Percentiles rank a stretch among this genome's conserved stretches.
Conservation (phyloP, 768 basidiomycete genomes). For the Pleurotus pulmonarius region DNA sequence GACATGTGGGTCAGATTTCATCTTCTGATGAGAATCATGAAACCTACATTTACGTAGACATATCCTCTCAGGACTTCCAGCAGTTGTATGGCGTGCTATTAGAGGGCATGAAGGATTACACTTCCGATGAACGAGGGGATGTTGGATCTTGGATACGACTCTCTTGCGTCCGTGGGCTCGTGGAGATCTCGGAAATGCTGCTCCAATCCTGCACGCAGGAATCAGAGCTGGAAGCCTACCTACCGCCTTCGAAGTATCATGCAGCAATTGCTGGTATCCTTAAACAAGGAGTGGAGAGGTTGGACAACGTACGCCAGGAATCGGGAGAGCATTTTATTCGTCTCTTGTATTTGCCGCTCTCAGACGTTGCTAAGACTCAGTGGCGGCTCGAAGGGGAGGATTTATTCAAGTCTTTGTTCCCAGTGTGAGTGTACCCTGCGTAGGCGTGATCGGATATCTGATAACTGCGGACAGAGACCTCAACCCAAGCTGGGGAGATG, state of each 20-base stretch:
- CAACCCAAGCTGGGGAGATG: conserved; percentile 63
- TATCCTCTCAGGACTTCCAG: conserved; percentile 41
- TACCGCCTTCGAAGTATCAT: conserved; percentile 58
- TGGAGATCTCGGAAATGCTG: conserved; percentile 47
- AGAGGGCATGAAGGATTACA: conserved; percentile 86
- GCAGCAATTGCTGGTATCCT: conserved; percentile 61
- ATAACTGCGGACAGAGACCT: conserved; percentile 24
- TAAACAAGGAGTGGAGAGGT: conserved; percentile 86
- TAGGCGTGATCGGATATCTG: not conserved
- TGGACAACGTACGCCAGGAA: conserved; percentile 85
- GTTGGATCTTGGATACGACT: conserved; percentile 95
- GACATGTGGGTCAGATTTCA: conserved; percentile 35
- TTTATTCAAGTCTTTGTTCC: conserved; percentile 53
- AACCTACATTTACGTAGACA: conserved; percentile 31
- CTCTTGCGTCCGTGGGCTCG: conserved; percentile 66
- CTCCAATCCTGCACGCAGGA: conserved; percentile 39
- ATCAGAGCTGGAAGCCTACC: conserved; percentile 49
- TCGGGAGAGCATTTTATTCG: conserved; percentile 61
- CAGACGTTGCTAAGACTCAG: conserved; percentile 28
- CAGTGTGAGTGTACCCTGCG: conserved; percentile 29
- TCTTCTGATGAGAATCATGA: not conserved
- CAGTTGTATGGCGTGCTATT: conserved; percentile 53
- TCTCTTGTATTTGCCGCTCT: conserved; percentile 46
- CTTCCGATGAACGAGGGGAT: conserved; percentile 91
- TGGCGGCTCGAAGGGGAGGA: conserved; percentile 52